Conservation (phyloP, 2,329 filamentous ascomycete genomes). For the Monascus ruber region DNA sequence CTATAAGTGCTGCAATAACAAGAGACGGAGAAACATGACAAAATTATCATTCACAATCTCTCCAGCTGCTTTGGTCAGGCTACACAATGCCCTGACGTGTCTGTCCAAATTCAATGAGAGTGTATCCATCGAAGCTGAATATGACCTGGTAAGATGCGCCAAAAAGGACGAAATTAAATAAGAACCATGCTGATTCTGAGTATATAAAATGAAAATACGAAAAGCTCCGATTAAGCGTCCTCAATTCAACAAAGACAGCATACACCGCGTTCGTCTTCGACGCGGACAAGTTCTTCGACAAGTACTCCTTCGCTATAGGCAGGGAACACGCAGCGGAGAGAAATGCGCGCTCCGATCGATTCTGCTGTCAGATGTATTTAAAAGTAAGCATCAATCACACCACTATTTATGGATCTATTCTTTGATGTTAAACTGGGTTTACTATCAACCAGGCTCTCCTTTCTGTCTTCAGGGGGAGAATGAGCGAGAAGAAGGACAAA, state of each 20-base stretch:
- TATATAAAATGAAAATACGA: background rate
- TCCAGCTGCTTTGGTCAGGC: slow-evolving; percentile 42
- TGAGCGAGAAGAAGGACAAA: slow-evolving; percentile 44
- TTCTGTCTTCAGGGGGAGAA: slow-evolving; percentile 51
- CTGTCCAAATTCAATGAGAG: slow-evolving; percentile 53
- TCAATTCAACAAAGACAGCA: slow-evolving; percentile 53
- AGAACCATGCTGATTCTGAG: background rate
- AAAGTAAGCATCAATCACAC: slow-evolving; percentile 30
- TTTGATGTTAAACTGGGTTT: slow-evolving; percentile 1
- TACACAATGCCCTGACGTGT: slow-evolving; percentile 51
- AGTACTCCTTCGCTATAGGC: slow-evolving; percentile 42
- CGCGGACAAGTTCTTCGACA: slow-evolving; percentile 43
- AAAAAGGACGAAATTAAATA: background rate
- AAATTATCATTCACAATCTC: slow-evolving; percentile 42
- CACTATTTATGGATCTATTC: background rate
- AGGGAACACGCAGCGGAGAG: slow-evolving; percentile 9
- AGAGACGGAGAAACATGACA: slow-evolving; percentile 15
- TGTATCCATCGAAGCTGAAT: slow-evolving; percentile 50
- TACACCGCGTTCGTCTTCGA: slow-evolving; percentile 51
- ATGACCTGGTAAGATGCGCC: slow-evolving; percentile 38
- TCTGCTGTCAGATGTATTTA: slow-evolving; percentile 49
- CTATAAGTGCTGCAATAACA: background rate
- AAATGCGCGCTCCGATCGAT: slow-evolving; percentile 34
- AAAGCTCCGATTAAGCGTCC: slow-evolving; percentile 48
- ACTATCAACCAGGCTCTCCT: slow-evolving; percentile 37